phyloP scores from a whole-genome alignment of 352 stramenopile species.

The Globisporangium megalacanthum region DNA sequence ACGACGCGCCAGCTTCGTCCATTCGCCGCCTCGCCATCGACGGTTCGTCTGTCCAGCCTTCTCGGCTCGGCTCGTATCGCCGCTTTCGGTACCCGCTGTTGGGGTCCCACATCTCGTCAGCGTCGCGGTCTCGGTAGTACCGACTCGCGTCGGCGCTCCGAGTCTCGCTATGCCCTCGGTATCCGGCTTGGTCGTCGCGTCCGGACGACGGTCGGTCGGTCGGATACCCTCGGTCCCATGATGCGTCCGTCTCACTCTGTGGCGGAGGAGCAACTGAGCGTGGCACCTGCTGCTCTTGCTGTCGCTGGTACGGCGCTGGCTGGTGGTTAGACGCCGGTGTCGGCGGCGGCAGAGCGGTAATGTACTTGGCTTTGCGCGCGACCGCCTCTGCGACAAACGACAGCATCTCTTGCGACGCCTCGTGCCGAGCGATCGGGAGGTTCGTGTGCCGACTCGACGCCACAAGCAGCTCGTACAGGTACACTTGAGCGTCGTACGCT shows the following conservation, averaged over 20 bases:
- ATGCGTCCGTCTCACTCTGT: background rate
- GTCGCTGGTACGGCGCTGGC: background rate
- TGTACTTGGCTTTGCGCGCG: slow-evolving; percentile 15
- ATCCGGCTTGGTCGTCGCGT: background rate
- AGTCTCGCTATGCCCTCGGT: background rate
- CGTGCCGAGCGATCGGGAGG: slow-evolving; percentile 24
- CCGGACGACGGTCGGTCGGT: background rate
- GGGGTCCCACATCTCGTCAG: background rate
- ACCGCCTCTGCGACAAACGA: slow-evolving; percentile 35
- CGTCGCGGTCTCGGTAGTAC: background rate
- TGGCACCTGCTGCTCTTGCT: background rate
- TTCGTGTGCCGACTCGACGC: slow-evolving; percentile 21
- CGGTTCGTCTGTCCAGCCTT: slow-evolving; percentile 4
- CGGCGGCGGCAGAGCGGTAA: background rate
- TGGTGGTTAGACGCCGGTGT: background rate
- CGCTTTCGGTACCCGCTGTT: slow-evolving; percentile 11
- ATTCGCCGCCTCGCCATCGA: background rate
- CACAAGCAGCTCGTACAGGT: slow-evolving; percentile 34
- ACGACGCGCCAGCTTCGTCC: background rate
- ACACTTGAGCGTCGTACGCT: slow-evolving; percentile 30
- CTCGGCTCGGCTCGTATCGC: slow-evolving; percentile 12
- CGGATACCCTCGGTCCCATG: background rate
- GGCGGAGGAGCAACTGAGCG: background rate
- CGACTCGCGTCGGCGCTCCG: slow-evolving; percentile 3
- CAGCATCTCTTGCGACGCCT: slow-evolving; percentile 37